Conservation (phyloP, 768 basidiomycete species). For the Mycena vitilis region DNA sequence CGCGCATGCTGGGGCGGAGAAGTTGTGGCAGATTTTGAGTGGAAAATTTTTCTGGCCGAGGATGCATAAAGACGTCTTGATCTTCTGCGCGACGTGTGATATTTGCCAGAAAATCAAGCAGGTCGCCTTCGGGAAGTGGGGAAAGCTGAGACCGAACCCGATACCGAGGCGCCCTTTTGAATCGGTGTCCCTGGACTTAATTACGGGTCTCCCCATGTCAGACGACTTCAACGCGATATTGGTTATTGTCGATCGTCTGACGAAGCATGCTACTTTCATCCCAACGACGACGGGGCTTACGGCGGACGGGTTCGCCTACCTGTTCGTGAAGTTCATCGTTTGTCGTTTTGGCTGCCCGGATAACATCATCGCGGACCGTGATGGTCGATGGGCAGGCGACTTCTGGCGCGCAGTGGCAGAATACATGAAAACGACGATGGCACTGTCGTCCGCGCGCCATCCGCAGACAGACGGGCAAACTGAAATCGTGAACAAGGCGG, state of each 20-base stretch:
- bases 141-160: constrained; percentile 38
- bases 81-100: background rate
- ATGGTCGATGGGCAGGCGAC: too few relatives aligned
- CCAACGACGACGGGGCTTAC: constrained; percentile 15
- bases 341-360: constrained; percentile 14
- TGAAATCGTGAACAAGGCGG: constrained; percentile 41
- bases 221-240: constrained; percentile 28
- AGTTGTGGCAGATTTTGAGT: background rate
- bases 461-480: too few relatives aligned
- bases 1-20: constrained; percentile 14
- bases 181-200: constrained; percentile 41
- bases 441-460: constrained; percentile 31
- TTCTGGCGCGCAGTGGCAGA: constrained; percentile 16
- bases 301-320: background rate
- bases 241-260: background rate
- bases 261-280: constrained; percentile 27
- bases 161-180: constrained; percentile 37
- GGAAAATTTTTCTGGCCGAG: background rate
- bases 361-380: constrained; percentile 13
- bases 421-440: constrained; percentile 7
- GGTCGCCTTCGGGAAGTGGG: background rate
- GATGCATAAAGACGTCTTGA: background rate
- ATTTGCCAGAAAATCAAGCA: constrained; percentile 2
- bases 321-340: constrained; percentile 14
- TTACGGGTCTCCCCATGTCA: constrained; percentile 39